Percentiles rank a stretch among this genome's conserved stretches.
Conservation (phyloP, 768 basidiomycete genomes). For the Rossbeevera mucosa region DNA sequence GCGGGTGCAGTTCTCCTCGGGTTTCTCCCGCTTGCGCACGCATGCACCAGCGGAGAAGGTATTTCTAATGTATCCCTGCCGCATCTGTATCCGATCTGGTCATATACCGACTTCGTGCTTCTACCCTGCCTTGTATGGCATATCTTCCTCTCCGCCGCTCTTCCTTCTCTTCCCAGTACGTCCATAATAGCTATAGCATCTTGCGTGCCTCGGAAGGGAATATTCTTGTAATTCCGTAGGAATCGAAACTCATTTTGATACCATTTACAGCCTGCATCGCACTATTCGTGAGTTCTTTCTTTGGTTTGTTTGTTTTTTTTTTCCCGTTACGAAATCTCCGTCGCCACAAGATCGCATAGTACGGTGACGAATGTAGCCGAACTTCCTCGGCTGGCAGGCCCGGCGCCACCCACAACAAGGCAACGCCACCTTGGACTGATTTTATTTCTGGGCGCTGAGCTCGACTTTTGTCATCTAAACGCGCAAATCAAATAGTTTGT, state of each 20-base stretch:
- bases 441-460: neutral
- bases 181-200: constrained; percentile 3
- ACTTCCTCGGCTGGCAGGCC: constrained; percentile 7
- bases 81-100: constrained; percentile 20
- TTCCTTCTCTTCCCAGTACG: constrained; percentile 11
- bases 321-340: constrained; percentile 5
- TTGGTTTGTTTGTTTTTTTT: neutral
- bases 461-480: neutral
- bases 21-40: constrained; percentile 14
- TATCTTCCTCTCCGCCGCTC: constrained; percentile 1
- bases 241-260: constrained; percentile 20
- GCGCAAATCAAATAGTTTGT: neutral
- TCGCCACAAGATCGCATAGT: constrained; percentile 12
- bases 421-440: too few relatives aligned
- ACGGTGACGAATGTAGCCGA: neutral
- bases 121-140: constrained; percentile 12
- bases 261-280: constrained; percentile 2
- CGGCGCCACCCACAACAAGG: neutral
- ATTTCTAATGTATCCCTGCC: constrained; percentile 21
- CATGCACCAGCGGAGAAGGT: constrained; percentile 20
- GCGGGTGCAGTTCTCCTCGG: constrained; percentile 21
- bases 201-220: constrained; percentile 5
- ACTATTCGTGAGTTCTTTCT: constrained; percentile 10
- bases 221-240: constrained; percentile 20
- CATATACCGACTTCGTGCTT: constrained; percentile 15